Base-by-base conservation (phyloP, 257 asterid species). In the Agastache rugosa region DNA sequence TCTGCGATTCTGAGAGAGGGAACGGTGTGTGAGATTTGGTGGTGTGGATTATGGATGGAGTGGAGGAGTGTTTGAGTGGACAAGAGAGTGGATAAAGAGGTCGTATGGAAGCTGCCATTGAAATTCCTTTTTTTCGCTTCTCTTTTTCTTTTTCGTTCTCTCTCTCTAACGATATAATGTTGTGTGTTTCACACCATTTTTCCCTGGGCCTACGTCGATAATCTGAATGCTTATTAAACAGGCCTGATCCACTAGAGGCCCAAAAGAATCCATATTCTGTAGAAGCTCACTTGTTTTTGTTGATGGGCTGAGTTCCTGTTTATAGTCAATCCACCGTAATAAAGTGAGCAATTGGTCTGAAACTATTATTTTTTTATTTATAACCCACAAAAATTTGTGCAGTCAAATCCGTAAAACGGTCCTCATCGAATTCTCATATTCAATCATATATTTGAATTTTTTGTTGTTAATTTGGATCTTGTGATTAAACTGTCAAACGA, bases 31-130 rank as follows among this genome's bases (percentile, higher is more conserved):
- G 63, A 7, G 82, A 67, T 81, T 75, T 84, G 80, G 77, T 50
- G 78, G 78, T 67, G 77, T 82, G 85, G 67, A 78, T 47, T 75
- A 74, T 53, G 83, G 87, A 41, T 9, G 51, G 63, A 68, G 78
- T 54, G 44, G 83, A 27, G 68, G 84, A 50, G 56, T 71, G 84
- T 73, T 77, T 87, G 77, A 74, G 69, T 23, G 89, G 87, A 80
- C 85, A 73, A 67, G 69, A 81, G 72, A 82, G 78, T 53, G 92
- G 81, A 78, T 87, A 80, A 63, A 85, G 82, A 76, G 87, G 80
- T 79, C 84, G 83, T 45, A 77, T 75, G 73, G 88, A 79, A 73
- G 92, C 88, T 71, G 94, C 91, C 97, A 91, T 90, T 73, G 53
- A 61, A 68, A 47, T 17, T 63, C 56, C 9, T 2, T 5, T 55